These are phyloP conservation scores for Hypoxylon crocopeplum DNA, from an alignment of 495 filamentous ascomycete genomes.

Conservation along the genomic window DNA sequence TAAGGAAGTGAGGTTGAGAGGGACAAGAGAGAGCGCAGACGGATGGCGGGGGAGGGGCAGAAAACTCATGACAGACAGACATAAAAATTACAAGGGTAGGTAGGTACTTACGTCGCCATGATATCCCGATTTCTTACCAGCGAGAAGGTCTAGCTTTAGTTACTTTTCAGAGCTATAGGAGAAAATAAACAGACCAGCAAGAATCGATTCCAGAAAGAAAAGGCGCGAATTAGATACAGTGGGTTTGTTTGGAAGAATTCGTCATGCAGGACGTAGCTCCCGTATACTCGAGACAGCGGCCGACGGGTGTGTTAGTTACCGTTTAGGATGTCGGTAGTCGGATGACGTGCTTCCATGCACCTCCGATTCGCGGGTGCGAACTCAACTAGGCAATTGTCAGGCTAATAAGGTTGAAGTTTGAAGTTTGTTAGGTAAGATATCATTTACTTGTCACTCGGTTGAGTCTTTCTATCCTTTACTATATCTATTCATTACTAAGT, in stretches of 20 bases:
- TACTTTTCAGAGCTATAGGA: background rate
- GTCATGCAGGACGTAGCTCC: background rate
- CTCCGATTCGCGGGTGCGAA: conserved; percentile 24
- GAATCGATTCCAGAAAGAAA: conserved; percentile 13
- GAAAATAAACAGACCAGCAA: background rate
- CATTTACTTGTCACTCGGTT: too few relatives aligned
- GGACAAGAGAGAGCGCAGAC: conserved; percentile 2
- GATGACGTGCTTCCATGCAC: conserved; percentile 33
- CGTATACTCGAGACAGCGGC: conserved; percentile 8
- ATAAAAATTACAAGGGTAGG: background rate
- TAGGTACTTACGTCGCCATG: conserved; percentile 28
- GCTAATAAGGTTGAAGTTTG: background rate
- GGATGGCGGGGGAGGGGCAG: conserved; percentile 34
- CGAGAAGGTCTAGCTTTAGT: too few relatives aligned
- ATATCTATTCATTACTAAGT: too few relatives aligned
- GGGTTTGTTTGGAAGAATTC: too few relatives aligned
- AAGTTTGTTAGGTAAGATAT: too few relatives aligned
- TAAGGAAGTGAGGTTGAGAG: background rate
- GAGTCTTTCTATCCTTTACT: too few relatives aligned
- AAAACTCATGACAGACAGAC: background rate
- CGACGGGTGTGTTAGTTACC: conserved; percentile 8
- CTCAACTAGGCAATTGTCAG: conserved; percentile 27
- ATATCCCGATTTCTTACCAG: background rate
- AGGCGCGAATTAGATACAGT: background rate
- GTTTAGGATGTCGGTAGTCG: conserved; percentile 34